Conservation (phyloP, 2,329 filamentous ascomycete species). For the Coccinonectria pachysandricola region DNA sequence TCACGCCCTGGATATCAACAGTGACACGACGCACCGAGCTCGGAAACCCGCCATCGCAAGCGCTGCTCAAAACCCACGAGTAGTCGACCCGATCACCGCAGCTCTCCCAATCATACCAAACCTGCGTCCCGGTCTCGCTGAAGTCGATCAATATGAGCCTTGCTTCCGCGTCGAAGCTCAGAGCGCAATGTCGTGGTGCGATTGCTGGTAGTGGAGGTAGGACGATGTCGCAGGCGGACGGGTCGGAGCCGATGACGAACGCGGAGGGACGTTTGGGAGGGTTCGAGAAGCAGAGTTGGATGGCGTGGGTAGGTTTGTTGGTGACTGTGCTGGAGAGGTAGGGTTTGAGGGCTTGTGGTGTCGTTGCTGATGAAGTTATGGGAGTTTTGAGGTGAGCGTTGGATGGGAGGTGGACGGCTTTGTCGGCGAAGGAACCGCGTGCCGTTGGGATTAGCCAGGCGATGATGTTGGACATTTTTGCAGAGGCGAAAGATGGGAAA, state of each 20-base stretch:
- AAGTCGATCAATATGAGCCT: slow-evolving; percentile 29
- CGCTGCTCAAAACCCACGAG: slow-evolving; percentile 26
- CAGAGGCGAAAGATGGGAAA: slow-evolving; percentile 4
- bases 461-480: slow-evolving; percentile 22
- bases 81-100: slow-evolving; percentile 26
- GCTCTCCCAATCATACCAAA: slow-evolving; percentile 33
- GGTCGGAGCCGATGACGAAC: slow-evolving; percentile 30
- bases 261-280: slow-evolving; percentile 24
- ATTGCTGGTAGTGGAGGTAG: slow-evolving; percentile 26
- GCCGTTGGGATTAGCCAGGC: slow-evolving; percentile 31
- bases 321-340: slow-evolving; percentile 18
- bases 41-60: slow-evolving; percentile 25
- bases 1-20: slow-evolving; percentile 29
- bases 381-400: slow-evolving; percentile 22
- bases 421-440: slow-evolving; percentile 23
- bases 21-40: slow-evolving; percentile 23
- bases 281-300: slow-evolving; percentile 27
- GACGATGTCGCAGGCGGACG: slow-evolving; percentile 25
- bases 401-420: slow-evolving; percentile 21
- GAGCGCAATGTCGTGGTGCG: slow-evolving; percentile 25
- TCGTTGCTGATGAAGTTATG: slow-evolving; percentile 11
- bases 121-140: slow-evolving; percentile 27
- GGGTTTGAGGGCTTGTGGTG: slow-evolving; percentile 15
- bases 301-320: slow-evolving; percentile 19
- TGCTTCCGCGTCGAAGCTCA: slow-evolving; percentile 29